Percentiles rank a stretch among this genome's conserved stretches.
Evolutionary conservation across 768 basidiomycete species (phyloP).

Genomic region (Rhizopogon salebrosus): DNA sequence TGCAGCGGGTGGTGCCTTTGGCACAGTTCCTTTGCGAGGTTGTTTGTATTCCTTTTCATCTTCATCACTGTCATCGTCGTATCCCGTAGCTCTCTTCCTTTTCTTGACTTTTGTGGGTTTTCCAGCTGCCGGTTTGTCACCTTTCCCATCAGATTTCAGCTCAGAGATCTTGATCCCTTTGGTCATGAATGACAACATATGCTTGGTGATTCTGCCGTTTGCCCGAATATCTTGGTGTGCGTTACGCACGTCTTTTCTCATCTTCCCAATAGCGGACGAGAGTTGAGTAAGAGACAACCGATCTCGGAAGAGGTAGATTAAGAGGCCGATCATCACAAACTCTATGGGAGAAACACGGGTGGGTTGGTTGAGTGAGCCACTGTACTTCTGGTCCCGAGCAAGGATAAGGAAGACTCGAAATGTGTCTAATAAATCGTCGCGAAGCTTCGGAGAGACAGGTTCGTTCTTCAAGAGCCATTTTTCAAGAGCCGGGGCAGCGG

Average conservation of each 20-base stretch:
- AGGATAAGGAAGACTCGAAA: slow-evolving; percentile 31
- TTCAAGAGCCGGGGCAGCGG: slow-evolving; percentile 25
- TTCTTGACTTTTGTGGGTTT: slow-evolving; percentile 13
- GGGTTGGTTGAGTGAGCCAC: slow-evolving; percentile 27
- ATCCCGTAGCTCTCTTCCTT: slow-evolving; percentile 19
- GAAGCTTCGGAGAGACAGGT: slow-evolving; percentile 21
- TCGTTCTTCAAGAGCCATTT: slow-evolving; percentile 31
- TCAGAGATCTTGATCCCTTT: slow-evolving; percentile 28
- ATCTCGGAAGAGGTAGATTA: slow-evolving; percentile 33
- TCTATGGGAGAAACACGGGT: slow-evolving; percentile 38
- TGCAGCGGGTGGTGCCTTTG: slow-evolving; percentile 5
- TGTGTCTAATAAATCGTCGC: slow-evolving; percentile 25
- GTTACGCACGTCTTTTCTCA: slow-evolving; percentile 34
- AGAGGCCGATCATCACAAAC: slow-evolving; percentile 38
- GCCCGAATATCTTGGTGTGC: slow-evolving; percentile 36
- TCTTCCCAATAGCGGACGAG: slow-evolving; percentile 34
- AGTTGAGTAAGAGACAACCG: slow-evolving; percentile 34
- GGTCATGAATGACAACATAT: slow-evolving; percentile 27
- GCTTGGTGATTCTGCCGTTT: slow-evolving; percentile 31
- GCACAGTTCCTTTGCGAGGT: slow-evolving; percentile 11
- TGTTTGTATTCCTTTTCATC: slow-evolving; percentile 9
- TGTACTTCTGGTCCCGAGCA: slow-evolving; percentile 27
- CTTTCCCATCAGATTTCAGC: slow-evolving; percentile 27
- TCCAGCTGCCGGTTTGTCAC: slow-evolving; percentile 19
- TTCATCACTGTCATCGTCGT: slow-evolving; percentile 19